These are phyloP conservation scores for Pseudocercospora fuligena DNA, from an alignment of 2,329 filamentous ascomycete genomes.

Conservation along the genomic window DNA sequence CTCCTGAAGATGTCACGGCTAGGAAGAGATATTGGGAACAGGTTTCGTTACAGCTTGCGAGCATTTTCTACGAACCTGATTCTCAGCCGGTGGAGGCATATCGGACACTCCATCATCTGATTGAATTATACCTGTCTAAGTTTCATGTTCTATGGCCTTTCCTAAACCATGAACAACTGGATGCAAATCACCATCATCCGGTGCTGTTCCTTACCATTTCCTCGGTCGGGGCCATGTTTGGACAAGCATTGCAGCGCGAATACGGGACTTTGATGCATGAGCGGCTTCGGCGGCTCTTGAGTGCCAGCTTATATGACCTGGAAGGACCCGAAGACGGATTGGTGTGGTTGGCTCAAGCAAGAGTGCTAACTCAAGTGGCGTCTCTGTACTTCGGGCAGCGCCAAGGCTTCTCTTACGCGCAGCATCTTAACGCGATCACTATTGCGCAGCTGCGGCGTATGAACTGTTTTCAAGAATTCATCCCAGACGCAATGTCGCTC, in stretches of 20 bases:
- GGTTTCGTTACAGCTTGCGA: slow-evolving; percentile 22
- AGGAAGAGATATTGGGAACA: slow-evolving; percentile 24
- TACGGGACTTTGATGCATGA: slow-evolving; percentile 27
- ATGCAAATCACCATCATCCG: slow-evolving; percentile 22
- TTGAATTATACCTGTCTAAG: slow-evolving; percentile 19
- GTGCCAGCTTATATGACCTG: slow-evolving; percentile 26
- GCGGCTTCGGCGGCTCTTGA: slow-evolving; percentile 20
- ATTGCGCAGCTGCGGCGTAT: slow-evolving; percentile 26
- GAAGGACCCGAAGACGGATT: slow-evolving; percentile 21
- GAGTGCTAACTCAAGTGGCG: slow-evolving; percentile 24
- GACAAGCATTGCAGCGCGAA: slow-evolving; percentile 15
- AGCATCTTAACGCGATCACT: slow-evolving; percentile 26
- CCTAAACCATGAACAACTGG: slow-evolving; percentile 19
- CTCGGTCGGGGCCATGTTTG: slow-evolving; percentile 27
- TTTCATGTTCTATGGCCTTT: slow-evolving; percentile 26
- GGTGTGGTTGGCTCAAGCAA: slow-evolving; percentile 26
- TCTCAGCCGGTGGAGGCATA: slow-evolving; percentile 7
- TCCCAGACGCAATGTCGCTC: slow-evolving; percentile 13
- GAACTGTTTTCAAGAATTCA: slow-evolving; percentile 25
- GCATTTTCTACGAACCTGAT: slow-evolving; percentile 14
- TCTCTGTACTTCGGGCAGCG: slow-evolving; percentile 28
- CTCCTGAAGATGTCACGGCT: slow-evolving; percentile 16
- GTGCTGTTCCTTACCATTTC: slow-evolving; percentile 24
- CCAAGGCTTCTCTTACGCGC: slow-evolving; percentile 27
- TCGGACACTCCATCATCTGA: slow-evolving; percentile 19